These are phyloP conservation scores for Aspergillus melleus DNA, from an alignment of 2,329 filamentous ascomycete genomes.

Conservation along the genomic window DNA sequence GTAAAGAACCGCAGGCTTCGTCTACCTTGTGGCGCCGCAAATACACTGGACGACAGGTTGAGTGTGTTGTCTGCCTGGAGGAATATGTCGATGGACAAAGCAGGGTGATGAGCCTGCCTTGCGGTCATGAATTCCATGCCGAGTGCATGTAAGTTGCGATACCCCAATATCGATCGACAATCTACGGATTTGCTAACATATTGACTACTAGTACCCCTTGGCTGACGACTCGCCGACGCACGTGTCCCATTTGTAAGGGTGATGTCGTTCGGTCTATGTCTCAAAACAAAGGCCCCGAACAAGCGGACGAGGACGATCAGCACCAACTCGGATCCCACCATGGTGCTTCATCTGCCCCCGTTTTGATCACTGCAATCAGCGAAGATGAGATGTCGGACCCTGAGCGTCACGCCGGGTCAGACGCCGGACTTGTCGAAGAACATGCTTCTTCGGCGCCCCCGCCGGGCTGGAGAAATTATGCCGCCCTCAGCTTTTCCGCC, in stretches of 20 bases:
- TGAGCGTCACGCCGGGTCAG: slow-evolving; percentile 40
- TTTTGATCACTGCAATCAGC: slow-evolving; percentile 43
- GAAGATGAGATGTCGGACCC: slow-evolving; percentile 43
- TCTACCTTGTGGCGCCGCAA: slow-evolving; percentile 51
- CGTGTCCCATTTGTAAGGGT: slow-evolving; percentile 98
- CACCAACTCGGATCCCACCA: slow-evolving; percentile 48
- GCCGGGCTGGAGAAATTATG: slow-evolving; percentile 45
- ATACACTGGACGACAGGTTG: slow-evolving; percentile 68
- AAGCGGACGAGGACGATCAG: slow-evolving; percentile 45
- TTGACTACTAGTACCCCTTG: slow-evolving; percentile 73
- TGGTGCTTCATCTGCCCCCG: slow-evolving; percentile 52
- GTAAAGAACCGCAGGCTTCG: slow-evolving; percentile 48
- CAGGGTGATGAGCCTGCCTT: slow-evolving; percentile 93
- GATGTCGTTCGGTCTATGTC: slow-evolving; percentile 76
- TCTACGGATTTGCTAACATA: slow-evolving; percentile 18
- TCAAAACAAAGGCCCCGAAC: slow-evolving; percentile 40
- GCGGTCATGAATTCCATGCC: slow-evolving; percentile 95
- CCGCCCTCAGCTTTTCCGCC: slow-evolving; percentile 46
- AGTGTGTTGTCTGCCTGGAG: slow-evolving; percentile 95
- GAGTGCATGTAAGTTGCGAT: slow-evolving; percentile 86
- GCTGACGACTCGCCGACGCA: slow-evolving; percentile 90
- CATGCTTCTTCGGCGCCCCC: slow-evolving; percentile 34
- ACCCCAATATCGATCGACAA: background rate
- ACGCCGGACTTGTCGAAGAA: slow-evolving; percentile 35
- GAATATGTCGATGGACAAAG: slow-evolving; percentile 95